Evolutionary conservation across 108 stramenopile species (phyloP).

Genomic region (Skeletonema marinoi): DNA sequence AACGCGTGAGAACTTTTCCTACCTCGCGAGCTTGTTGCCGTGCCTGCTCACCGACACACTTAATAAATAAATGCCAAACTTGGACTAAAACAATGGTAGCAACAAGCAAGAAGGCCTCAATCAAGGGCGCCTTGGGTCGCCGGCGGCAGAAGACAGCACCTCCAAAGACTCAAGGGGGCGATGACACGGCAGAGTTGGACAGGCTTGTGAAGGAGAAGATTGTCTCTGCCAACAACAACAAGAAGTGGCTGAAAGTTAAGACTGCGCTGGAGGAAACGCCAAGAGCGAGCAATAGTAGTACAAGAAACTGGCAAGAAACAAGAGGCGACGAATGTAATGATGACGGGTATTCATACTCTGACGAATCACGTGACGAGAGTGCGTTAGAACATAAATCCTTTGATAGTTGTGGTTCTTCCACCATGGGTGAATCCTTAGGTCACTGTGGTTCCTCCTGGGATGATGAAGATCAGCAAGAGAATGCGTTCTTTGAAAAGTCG

Average conservation of each 20-base stretch:
- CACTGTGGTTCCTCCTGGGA: neutral
- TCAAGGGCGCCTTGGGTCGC: neutral
- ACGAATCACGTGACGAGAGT: neutral
- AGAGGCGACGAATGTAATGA: neutral
- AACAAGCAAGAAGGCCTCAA: too few species aligned
- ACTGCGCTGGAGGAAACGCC: neutral
- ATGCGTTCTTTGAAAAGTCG: constrained; percentile 2
- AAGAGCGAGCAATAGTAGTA: neutral
- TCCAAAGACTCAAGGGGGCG: too few species aligned
- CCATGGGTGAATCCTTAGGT: neutral
- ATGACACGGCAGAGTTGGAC: neutral
- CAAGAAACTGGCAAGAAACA: neutral
- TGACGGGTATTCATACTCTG: neutral
- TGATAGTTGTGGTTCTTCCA: neutral
- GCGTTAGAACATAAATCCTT: too few species aligned
- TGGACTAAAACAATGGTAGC: too few species aligned
- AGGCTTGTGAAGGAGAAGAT: neutral
- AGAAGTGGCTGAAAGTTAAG: neutral
- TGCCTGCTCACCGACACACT: too few species aligned
- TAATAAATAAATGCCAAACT: too few species aligned
- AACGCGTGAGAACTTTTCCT: too few species aligned
- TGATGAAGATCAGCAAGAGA: neutral
- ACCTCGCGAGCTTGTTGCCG: too few species aligned
- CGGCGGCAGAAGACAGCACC: neutral
- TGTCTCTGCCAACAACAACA: neutral